A percentile compares a stretch with the other conserved stretches of the same genome.
Evolutionary conservation across 768 basidiomycete species (phyloP).

Genomic region (Psilocybe sp.): DNA sequence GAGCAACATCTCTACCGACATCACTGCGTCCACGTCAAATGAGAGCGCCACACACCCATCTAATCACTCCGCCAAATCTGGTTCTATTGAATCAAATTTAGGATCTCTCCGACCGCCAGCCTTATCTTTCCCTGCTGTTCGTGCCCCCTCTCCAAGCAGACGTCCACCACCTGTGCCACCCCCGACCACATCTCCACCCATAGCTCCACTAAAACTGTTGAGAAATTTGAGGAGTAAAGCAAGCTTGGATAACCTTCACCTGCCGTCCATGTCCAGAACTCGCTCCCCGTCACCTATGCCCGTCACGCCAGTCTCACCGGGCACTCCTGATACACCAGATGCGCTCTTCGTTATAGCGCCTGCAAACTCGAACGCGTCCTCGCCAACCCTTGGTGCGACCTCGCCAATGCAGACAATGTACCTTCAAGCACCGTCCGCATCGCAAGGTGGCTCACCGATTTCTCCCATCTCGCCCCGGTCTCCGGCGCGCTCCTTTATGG

Average conservation of each 20-base stretch:
- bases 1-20: constrained; percentile 1
- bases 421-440: too few species aligned
- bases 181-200: background rate
- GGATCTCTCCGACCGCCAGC: constrained; percentile 3
- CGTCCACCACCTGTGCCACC: background rate
- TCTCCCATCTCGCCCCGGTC: constrained; percentile 14
- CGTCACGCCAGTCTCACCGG: constrained; percentile 5
- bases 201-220: constrained; percentile 13
- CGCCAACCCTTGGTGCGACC: constrained; percentile 4
- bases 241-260: constrained; percentile 15
- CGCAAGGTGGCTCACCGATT: background rate
- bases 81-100: too few species aligned
- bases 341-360: constrained; percentile 3
- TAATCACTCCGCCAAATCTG: too few species aligned
- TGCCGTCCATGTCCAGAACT: constrained; percentile 8
- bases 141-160: background rate
- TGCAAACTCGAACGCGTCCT: constrained; percentile 5
- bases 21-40: constrained; percentile 13
- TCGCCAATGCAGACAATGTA: constrained; percentile 7
- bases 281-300: constrained; percentile 8
- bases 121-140: constrained; percentile 2
- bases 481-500: too few species aligned
- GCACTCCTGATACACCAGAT: background rate
- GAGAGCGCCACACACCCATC: too few species aligned
- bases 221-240: constrained; percentile 16